These are phyloP conservation scores for Ceratocystis smalleyi DNA, from an alignment of 2,329 filamentous ascomycete genomes.

Conservation along the genomic window DNA sequence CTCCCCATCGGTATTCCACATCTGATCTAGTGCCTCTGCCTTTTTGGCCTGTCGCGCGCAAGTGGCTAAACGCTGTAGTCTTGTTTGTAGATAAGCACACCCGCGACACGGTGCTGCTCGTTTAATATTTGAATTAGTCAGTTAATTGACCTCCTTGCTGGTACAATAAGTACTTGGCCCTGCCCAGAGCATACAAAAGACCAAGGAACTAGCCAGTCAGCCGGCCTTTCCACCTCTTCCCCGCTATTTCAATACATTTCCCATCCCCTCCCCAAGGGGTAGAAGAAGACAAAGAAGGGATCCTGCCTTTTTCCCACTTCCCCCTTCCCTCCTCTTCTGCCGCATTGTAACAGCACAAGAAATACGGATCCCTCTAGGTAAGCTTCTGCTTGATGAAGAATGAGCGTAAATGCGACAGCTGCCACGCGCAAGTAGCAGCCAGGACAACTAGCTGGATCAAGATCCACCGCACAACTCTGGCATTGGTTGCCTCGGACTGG, in stretches of 20 bases:
- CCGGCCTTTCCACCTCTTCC: not conserved
- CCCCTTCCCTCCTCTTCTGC: not conserved
- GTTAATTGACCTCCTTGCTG: not conserved
- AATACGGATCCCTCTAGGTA: constrained; percentile 42
- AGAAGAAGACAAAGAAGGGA: no score
- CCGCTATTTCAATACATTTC: not conserved
- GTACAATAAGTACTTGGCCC: not conserved
- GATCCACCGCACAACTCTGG: constrained; percentile 85
- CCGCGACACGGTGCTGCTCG: not conserved
- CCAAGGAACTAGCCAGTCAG: not conserved
- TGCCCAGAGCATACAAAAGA: not conserved
- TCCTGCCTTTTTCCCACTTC: not conserved
- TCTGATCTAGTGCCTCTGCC: not conserved
- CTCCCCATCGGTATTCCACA: not conserved
- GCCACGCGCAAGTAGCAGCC: constrained; percentile 84
- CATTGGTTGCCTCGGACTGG: constrained; percentile 86
- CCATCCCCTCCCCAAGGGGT: not conserved
- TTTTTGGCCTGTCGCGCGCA: not conserved
- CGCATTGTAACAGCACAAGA: not conserved
- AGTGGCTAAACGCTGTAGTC: not conserved
- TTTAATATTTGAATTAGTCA: not conserved
- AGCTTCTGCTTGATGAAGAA: constrained; percentile 99
- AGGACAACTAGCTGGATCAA: constrained; percentile 76
- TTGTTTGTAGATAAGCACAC: no score
- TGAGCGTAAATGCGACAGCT: constrained; percentile 80